Evolutionary conservation across 2,329 filamentous ascomycete genomes (phyloP).

Genomic region (Paracoccidioides brasiliensis): DNA sequence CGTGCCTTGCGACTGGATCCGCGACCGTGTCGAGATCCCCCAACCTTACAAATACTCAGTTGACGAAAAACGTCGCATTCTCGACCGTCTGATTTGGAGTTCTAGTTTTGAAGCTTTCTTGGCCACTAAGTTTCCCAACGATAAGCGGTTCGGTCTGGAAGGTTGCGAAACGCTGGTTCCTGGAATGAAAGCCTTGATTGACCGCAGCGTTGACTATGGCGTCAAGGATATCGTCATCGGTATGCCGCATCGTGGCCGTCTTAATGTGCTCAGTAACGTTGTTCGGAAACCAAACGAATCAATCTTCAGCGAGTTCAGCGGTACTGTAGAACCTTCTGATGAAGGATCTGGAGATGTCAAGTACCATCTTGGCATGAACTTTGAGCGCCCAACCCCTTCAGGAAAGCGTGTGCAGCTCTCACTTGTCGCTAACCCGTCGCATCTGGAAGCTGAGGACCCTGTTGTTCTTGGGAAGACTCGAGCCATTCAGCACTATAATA

Average conservation of each 20-base stretch:
- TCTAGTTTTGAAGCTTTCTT: conserved; percentile 95
- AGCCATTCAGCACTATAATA: conserved; percentile 97
- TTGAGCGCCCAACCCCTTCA: conserved; percentile 92
- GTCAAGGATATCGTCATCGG: conserved; percentile 99
- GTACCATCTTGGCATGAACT: conserved; percentile 99
- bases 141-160: conserved; percentile 98
- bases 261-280: conserved; percentile 96
- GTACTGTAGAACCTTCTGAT: conserved; percentile 72
- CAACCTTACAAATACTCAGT: conserved; percentile 94
- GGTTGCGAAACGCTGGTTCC: conserved; percentile 94
- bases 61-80: conserved; percentile 93
- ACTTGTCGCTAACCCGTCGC: conserved; percentile 93
- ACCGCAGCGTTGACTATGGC: conserved; percentile 94
- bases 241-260: conserved; percentile 96
- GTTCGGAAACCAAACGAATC: conserved; percentile 99
- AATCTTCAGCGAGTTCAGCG: conserved; percentile 97
- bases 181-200: conserved; percentile 98
- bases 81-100: conserved; percentile 96
- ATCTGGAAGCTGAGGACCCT: conserved; percentile 94
- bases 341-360: conserved; percentile 98
- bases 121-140: conserved; percentile 96
- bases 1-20: conserved; percentile 96
- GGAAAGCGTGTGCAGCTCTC: conserved; percentile 99
- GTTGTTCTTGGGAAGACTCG: conserved; percentile 96
- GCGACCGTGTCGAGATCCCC: conserved; percentile 86